A percentile compares a stretch with the other conserved stretches of the same genome.
These are phyloP conservation scores for Logfia minima DNA, from an alignment of 129 eudicot species.

Conservation along the genomic window DNA sequence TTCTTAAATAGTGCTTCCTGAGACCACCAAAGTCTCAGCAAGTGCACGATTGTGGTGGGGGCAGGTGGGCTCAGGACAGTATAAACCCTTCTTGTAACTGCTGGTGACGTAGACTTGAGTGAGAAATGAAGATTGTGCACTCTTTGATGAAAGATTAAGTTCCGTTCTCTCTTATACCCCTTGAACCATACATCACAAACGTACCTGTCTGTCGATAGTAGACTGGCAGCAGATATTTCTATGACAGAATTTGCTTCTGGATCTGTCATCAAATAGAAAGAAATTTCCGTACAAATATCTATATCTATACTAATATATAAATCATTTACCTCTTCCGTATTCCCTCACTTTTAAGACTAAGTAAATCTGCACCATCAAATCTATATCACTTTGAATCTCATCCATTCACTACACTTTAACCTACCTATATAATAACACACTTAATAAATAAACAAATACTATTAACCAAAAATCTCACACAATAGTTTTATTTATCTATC, in stretches of 20 bases:
- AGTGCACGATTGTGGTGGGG: conserved; percentile 46
- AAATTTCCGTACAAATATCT: conserved; percentile 11
- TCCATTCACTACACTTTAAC: no score
- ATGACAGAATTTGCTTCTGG: conserved; percentile 41
- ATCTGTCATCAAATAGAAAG: conserved; percentile 34
- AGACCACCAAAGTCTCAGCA: conserved; percentile 66
- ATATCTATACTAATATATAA: no score
- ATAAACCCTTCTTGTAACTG: conserved; percentile 34
- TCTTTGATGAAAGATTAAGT: conserved; percentile 51
- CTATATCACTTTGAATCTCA: no score
- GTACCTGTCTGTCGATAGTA: conserved; percentile 38
- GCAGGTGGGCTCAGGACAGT: conserved; percentile 58
- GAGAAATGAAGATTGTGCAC: conserved; percentile 54
- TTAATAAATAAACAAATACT: no score
- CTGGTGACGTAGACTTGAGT: conserved; percentile 28
- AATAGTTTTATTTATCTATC: no score
- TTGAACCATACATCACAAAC: conserved; percentile 55
- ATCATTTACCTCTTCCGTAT: no score
- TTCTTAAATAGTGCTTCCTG: conserved; percentile 54
- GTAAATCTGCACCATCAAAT: no score
- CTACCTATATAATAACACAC: no score
- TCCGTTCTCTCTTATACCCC: conserved; percentile 54
- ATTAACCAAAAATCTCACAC: no score
- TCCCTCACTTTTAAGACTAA: no score
- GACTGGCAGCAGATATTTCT: conserved; percentile 42